Base-by-base conservation (phyloP, 306 rosid genomes). In the Aeschynomene evenia region DNA sequence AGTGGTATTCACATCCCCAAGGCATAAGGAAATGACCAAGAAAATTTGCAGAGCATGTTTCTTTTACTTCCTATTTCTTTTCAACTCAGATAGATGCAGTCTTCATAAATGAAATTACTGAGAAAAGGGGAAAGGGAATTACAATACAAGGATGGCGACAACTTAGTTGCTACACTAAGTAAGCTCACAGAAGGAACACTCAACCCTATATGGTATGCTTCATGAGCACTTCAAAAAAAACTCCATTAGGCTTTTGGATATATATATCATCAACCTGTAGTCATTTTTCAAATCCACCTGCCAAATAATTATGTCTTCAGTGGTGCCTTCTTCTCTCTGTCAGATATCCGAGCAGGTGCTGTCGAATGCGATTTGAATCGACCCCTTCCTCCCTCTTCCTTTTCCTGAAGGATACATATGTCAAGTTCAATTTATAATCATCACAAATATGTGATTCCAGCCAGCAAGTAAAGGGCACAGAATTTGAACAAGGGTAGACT, bases 271-370 rank as follows among this genome's bases (percentile, higher is more conserved):
- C 54, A 66, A 49, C 48, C 26, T 48, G 13, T 31, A 64, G 67
- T 36, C 61, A 20, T 45, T 74, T 60, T 60, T 42, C 67, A 23
- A 68, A 39, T 67, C 63, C 63, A 52, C 76, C 56, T 64, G 42
- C 53, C 63, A 5, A 43, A 21, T 22, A 11, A 40, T 79, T 72
- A 95, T 58, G 86, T 82, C 82, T 89, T 95, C 71, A 95, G 58
- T 14, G 99, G 99, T 55, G 97, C 99, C 86, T 95, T 92, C 87
- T 95, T 95, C 86, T 87, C 95, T 88, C 97, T 84, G 87, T 95
- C 99, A 19, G 88, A 83, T 72, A 95, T 95, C 50, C 99, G 81
- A 79, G 99, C 95, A 54, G 99, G 97, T 14, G 88, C 97, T 0
- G 71, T 89, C 11, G 99, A 81, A 83, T 95, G 99, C 0, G 99